Conservation (phyloP, 2,329 filamentous ascomycete genomes). For the Fusarium virguliforme region DNA sequence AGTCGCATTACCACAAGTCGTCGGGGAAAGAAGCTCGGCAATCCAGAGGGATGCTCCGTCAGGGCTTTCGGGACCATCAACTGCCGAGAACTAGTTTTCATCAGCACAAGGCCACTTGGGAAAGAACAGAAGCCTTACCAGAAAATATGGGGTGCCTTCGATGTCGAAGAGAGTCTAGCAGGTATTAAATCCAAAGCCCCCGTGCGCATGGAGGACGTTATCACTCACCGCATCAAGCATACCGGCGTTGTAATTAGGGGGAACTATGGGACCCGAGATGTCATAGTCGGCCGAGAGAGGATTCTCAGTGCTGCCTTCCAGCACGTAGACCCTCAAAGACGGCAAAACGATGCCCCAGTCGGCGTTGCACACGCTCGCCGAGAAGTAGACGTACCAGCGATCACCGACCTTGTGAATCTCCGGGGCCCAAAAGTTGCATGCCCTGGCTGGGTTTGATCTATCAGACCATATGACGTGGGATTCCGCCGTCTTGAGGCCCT, state of each 20-base stretch:
- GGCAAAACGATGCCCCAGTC: slow-evolving; percentile 14
- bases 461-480: slow-evolving; percentile 6
- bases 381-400: slow-evolving; percentile 16
- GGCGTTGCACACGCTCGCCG: slow-evolving; percentile 10
- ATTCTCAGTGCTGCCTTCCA: neutral
- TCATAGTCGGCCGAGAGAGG: slow-evolving; percentile 8
- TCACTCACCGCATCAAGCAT: slow-evolving; percentile 10
- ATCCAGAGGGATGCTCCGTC: slow-evolving; percentile 17
- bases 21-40: slow-evolving; percentile 3
- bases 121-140: neutral
- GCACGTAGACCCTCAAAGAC: slow-evolving; percentile 7
- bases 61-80: slow-evolving; percentile 6
- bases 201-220: neutral
- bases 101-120: neutral
- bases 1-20: slow-evolving; percentile 3
- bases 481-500: slow-evolving; percentile 12
- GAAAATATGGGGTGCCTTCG: slow-evolving; percentile 4
- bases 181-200: neutral
- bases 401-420: slow-evolving; percentile 5
- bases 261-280: neutral
- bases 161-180: slow-evolving; percentile 5
- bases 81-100: neutral
- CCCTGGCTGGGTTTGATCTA: slow-evolving; percentile 1
- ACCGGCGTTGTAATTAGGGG: slow-evolving; percentile 2
- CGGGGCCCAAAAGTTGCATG: slow-evolving; percentile 12